These are phyloP conservation scores for Rhizopogon sp. DNA, from an alignment of 768 basidiomycete genomes.

Conservation along the genomic window DNA sequence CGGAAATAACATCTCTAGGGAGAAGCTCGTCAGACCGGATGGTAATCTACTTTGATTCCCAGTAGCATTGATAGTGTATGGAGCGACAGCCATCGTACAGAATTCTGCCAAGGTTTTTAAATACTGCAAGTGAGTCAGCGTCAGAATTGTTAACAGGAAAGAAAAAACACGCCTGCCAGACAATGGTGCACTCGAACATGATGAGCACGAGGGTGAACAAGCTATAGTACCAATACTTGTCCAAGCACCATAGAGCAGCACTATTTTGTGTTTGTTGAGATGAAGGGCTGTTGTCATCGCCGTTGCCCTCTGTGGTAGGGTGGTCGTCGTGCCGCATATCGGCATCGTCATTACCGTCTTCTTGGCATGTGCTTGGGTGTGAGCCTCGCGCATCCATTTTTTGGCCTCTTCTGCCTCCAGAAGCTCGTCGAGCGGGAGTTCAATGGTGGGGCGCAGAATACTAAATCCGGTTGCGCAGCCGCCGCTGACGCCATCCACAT, in stretches of 20 bases:
- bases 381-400: no score
- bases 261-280: no score
- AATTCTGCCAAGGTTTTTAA: constrained; percentile 91
- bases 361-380: no score
- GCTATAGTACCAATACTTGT: constrained; percentile 99
- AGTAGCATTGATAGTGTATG: constrained; percentile 85
- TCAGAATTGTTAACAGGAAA: background rate
- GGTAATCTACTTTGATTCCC: constrained; percentile 75
- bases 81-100: constrained; percentile 93
- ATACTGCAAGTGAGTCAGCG: constrained; percentile 47
- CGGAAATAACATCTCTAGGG: constrained; percentile 85
- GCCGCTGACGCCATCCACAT: no score
- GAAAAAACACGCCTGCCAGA: constrained; percentile 76
- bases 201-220: constrained; percentile 97
- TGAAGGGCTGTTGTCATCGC: no score
- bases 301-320: no score
- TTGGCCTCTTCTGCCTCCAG: no score
- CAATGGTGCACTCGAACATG: constrained; percentile 97
- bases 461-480: no score
- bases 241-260: constrained; percentile 85
- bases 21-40: constrained; percentile 83
- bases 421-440: no score
- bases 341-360: no score
- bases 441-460: no score
- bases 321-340: no score